These are phyloP conservation scores for Rhodofomes roseus DNA, from an alignment of 1,284 basidiomycete genomes.

Conservation along the genomic window DNA sequence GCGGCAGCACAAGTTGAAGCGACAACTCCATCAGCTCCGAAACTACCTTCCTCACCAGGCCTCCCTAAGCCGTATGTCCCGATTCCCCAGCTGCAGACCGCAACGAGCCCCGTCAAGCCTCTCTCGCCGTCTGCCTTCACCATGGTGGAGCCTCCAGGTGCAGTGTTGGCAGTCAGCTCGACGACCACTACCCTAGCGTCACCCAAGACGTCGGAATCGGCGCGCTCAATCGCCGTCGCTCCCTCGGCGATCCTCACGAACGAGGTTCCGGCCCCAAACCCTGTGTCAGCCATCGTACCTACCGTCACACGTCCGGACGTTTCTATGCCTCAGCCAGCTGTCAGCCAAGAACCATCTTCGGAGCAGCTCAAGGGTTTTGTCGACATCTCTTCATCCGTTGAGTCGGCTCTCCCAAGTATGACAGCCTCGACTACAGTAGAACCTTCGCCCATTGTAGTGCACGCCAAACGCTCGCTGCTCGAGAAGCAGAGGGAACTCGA, in stretches of 20 bases:
- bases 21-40: not conserved
- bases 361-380: not conserved
- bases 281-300: not conserved
- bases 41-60: no score
- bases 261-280: not conserved
- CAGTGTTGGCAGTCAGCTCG: not conserved
- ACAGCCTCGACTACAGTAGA: not conserved
- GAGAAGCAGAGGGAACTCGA: conserved; percentile 41
- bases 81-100: no score
- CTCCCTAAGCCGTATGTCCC: not conserved
- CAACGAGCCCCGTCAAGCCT: not conserved
- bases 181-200: not conserved
- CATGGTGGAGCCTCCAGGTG: not conserved
- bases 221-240: not conserved
- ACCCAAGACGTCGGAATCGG: not conserved
- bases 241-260: no score
- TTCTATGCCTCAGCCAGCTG: not conserved
- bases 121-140: not conserved
- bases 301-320: not conserved
- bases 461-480: conserved; percentile 32
- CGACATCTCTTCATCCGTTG: not conserved
- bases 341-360: not conserved
- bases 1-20: not conserved
- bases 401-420: not conserved
- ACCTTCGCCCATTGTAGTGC: not conserved